Conservation (phyloP, 768 basidiomycete species). For the Rhodotorula paludigena region DNA sequence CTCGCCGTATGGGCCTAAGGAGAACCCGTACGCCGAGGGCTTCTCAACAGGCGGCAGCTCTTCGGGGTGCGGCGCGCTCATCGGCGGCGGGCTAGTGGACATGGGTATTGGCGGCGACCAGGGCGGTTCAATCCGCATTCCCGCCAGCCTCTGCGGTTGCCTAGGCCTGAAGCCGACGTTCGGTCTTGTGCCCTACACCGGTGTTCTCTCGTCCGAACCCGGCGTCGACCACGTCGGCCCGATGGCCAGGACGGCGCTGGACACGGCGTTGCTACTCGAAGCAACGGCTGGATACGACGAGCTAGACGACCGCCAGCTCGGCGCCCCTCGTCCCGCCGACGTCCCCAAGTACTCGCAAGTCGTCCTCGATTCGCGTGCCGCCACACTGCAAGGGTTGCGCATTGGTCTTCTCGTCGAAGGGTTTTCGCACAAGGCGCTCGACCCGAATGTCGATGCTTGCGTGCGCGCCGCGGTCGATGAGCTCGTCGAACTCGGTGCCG, state of each 20-base stretch:
- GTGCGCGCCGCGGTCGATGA: constrained; percentile 47
- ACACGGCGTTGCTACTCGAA: constrained; percentile 50
- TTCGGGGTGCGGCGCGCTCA: constrained; percentile 52
- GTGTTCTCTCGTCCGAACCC: constrained; percentile 51
- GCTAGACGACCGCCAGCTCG: constrained; percentile 51
- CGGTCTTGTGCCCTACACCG: constrained; percentile 54
- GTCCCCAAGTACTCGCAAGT: constrained; percentile 47
- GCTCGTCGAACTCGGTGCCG: constrained; percentile 50
- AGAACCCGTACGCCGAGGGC: constrained; percentile 45
- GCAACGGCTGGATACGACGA: constrained; percentile 53
- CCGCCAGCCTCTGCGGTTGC: constrained; percentile 51
- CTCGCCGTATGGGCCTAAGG: constrained; percentile 50
- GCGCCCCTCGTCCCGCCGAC: constrained; percentile 47
- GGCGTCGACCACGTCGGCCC: constrained; percentile 52
- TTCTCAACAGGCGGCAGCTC: constrained; percentile 49
- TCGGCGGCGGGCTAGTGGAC: constrained; percentile 50
- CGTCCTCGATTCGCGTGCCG: constrained; percentile 39
- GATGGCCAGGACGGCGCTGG: constrained; percentile 47
- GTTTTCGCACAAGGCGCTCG: constrained; percentile 46
- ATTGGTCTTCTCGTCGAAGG: constrained; percentile 52
- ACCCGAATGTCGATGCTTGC: constrained; percentile 48
- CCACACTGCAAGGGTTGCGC: constrained; percentile 47
- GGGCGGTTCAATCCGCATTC: constrained; percentile 52
- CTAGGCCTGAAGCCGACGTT: constrained; percentile 53
- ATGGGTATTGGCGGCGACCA: constrained; percentile 55